phyloP scores from a whole-genome alignment of 2,329 filamentous ascomycete genomes.

The Colletotrichum sansevieriae region DNA sequence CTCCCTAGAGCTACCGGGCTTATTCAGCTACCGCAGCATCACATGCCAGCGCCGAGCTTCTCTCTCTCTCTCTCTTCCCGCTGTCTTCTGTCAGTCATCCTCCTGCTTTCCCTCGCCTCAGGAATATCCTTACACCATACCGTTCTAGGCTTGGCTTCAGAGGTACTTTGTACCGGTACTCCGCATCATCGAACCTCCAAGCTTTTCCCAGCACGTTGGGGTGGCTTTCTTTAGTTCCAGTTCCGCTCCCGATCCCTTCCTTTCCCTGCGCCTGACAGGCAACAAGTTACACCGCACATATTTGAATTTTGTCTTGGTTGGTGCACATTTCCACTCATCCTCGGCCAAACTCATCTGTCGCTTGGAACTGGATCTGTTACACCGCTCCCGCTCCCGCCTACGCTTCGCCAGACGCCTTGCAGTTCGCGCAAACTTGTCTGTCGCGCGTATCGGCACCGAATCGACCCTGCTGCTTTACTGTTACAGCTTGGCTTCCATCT shows the following conservation, averaged over 20 bases:
- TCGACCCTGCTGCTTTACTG: slow-evolving; percentile 12
- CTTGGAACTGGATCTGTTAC: slow-evolving; percentile 36
- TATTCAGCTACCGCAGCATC: slow-evolving; percentile 40
- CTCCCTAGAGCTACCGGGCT: neutral
- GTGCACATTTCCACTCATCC: neutral
- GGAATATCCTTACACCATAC: slow-evolving; percentile 30
- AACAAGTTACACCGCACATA: neutral
- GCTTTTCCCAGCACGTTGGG: slow-evolving; percentile 35
- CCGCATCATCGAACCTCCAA: slow-evolving; percentile 34
- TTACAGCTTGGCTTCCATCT: slow-evolving; percentile 8
- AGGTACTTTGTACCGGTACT: slow-evolving; percentile 33
- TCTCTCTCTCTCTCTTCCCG: slow-evolving; percentile 23
- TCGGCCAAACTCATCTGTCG: slow-evolving; percentile 35
- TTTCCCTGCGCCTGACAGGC: slow-evolving; percentile 3
- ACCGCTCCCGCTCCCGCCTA: slow-evolving; percentile 19
- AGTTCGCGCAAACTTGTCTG: neutral
- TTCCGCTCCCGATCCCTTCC: slow-evolving; percentile 14
- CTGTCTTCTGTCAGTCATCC: slow-evolving; percentile 37
- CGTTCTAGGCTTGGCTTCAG: slow-evolving; percentile 36
- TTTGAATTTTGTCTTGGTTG: neutral
- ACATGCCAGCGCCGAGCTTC: slow-evolving; percentile 40
- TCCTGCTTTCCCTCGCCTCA: slow-evolving; percentile 27
- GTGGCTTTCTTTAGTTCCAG: slow-evolving; percentile 26
- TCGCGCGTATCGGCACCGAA: neutral
- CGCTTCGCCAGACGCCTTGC: neutral